phyloP scores from a whole-genome alignment of 1,284 basidiomycete genomes.

The Gomphus sp. region DNA sequence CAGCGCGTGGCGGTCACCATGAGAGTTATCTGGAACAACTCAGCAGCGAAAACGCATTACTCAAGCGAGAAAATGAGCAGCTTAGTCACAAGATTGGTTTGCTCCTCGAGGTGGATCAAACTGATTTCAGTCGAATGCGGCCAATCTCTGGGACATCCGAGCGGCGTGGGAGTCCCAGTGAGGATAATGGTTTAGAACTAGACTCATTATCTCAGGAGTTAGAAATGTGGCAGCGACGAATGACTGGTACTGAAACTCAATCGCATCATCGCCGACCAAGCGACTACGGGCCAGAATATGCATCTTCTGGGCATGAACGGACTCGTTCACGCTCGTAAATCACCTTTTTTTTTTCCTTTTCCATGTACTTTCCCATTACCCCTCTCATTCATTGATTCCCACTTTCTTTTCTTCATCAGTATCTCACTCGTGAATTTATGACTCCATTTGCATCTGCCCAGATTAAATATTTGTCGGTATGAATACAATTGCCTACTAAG shows the following conservation, averaged over 20 bases:
- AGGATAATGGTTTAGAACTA: constrained; percentile 66
- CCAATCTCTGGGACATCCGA: constrained; percentile 57
- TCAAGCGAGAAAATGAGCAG: constrained; percentile 77
- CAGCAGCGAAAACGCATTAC: constrained; percentile 63
- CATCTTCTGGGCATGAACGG: constrained; percentile 43
- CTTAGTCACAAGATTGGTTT: constrained; percentile 80
- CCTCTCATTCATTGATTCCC: constrained; percentile 26
- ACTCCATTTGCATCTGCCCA: constrained; percentile 31
- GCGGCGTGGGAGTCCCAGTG: constrained; percentile 65
- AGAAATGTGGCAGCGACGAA: constrained; percentile 75
- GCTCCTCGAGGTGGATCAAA: constrained; percentile 76
- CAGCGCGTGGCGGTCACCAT: constrained; percentile 65
- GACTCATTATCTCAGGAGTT: constrained; percentile 50
- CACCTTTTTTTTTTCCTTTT: constrained; percentile 12
- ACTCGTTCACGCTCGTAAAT: constrained; percentile 57
- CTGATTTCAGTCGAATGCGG: constrained; percentile 50
- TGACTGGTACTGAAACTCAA: constrained; percentile 65
- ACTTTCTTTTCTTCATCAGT: constrained; percentile 21
- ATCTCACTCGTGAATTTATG: constrained; percentile 31
- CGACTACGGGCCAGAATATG: constrained; percentile 49
- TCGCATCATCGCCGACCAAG: constrained; percentile 49
- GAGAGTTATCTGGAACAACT: constrained; percentile 68
- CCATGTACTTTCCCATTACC: constrained; percentile 31
- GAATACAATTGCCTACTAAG: constrained; percentile 6
- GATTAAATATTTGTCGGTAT: constrained; percentile 23